Evolutionary conservation across 2,329 filamentous ascomycete genomes (phyloP).

Genomic region (Ceratocystis harringtonii): DNA sequence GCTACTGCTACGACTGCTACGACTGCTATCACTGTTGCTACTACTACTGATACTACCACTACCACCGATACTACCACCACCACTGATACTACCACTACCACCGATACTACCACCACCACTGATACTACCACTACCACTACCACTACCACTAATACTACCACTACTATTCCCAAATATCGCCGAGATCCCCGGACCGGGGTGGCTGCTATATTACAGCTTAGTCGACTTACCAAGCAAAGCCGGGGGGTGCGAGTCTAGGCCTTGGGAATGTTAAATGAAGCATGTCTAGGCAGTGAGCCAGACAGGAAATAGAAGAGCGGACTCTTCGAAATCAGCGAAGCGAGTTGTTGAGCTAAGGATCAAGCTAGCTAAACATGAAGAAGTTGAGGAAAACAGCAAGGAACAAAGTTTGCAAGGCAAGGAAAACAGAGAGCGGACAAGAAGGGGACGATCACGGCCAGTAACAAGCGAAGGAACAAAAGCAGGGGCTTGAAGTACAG

Average conservation of each 20-base stretch:
- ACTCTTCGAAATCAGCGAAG: not conserved
- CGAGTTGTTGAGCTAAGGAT: not conserved
- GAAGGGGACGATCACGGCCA: not conserved
- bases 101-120: too few species aligned
- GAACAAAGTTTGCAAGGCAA: not conserved
- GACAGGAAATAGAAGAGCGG: not conserved
- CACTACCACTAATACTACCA: too few species aligned
- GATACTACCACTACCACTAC: too few species aligned
- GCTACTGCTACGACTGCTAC: not conserved
- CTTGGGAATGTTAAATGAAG: not conserved
- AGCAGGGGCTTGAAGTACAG: conserved; percentile 4
- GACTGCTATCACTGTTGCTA: too few species aligned
- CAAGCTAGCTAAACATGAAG: not conserved
- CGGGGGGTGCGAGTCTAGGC: too few species aligned
- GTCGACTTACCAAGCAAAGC: too few species aligned
- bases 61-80: too few species aligned
- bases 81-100: too few species aligned
- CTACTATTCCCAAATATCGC: too few species aligned
- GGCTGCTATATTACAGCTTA: too few species aligned
- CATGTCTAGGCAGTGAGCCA: not conserved
- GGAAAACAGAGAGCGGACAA: not conserved
- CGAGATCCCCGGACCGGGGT: too few species aligned
- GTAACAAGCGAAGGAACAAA: not conserved
- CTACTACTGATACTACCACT: too few species aligned
- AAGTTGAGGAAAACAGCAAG: not conserved